Percentiles rank a stretch among this genome's conserved stretches.
phyloP scores from a whole-genome alignment of 441 rosid species.

The Corymbia citriodora region DNA sequence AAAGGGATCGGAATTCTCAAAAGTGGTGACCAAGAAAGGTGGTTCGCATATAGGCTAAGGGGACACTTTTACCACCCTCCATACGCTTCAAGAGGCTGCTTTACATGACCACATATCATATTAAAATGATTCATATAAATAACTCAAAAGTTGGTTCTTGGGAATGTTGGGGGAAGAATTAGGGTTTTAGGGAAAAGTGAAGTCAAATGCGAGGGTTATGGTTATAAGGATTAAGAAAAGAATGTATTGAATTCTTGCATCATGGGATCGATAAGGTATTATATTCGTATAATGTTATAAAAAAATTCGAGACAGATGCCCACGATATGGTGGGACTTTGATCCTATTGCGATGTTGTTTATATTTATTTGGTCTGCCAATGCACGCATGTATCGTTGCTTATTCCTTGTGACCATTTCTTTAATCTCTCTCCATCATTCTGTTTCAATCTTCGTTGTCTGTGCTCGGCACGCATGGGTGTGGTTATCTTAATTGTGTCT shows the following conservation, averaged over 20 bases:
- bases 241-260: not conserved
- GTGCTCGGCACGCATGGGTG: not conserved
- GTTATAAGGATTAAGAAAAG: not conserved
- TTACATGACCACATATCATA: not conserved
- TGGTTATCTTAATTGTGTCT: not conserved
- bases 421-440: constrained; percentile 5
- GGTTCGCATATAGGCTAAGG: not conserved
- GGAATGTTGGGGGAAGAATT: not conserved
- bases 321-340: constrained; percentile 11
- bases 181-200: not conserved
- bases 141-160: not conserved
- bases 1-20: not conserved
- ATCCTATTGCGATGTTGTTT: constrained; percentile 1
- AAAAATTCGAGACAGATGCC: constrained; percentile 1
- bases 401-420: not conserved
- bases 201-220: not conserved
- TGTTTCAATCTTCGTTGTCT: not conserved
- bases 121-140: not conserved
- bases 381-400: constrained; percentile 14
- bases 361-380: not conserved
- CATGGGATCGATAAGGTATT: not conserved
- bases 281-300: constrained; percentile 19
- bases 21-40: not conserved
- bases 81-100: not conserved
- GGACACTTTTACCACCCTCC: not conserved